These are phyloP conservation scores for Phaeosphaeriaceae sp. DNA, from an alignment of 2,329 filamentous ascomycete genomes.

Conservation along the genomic window DNA sequence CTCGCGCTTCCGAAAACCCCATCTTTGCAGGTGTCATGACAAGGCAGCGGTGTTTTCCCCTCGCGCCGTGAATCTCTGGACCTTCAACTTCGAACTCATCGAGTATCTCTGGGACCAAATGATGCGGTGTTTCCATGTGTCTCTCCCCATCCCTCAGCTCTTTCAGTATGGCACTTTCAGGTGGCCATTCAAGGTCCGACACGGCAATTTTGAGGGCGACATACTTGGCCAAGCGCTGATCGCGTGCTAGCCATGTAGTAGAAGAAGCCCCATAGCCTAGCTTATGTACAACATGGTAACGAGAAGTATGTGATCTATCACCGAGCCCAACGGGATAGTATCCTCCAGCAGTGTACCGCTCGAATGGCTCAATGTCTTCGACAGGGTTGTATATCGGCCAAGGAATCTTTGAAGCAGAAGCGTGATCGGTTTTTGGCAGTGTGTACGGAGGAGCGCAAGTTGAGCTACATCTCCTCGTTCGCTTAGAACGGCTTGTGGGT, in stretches of 20 bases:
- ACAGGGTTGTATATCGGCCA: conserved; percentile 1
- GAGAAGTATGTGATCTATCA: conserved; percentile 1
- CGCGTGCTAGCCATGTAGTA: conserved; percentile 21
- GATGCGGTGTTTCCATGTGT: neutral
- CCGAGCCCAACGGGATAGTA: conserved; percentile 5
- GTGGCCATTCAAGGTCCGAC: conserved; percentile 6
- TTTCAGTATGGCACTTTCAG: conserved; percentile 10
- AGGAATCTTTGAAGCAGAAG: neutral
- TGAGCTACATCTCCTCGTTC: too few relatives aligned
- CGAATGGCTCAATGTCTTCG: conserved; percentile 12
- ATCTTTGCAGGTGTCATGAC: conserved; percentile 44
- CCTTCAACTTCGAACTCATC: conserved; percentile 45
- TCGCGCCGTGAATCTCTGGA: conserved; percentile 30
- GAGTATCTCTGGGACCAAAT: conserved; percentile 22
- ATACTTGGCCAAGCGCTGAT: conserved; percentile 8
- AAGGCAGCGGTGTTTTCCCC: conserved; percentile 41
- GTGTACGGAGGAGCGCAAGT: too few relatives aligned
- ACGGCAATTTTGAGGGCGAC: conserved; percentile 17
- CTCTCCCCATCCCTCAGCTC: conserved; percentile 5
- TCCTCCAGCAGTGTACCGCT: conserved; percentile 1
- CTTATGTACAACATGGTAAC: conserved; percentile 21
- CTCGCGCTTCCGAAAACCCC: conserved; percentile 21
- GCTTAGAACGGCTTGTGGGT: too few relatives aligned
- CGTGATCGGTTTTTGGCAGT: too few relatives aligned
- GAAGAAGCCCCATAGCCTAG: conserved; percentile 20